Evolutionary conservation across 1,139 yeast species (phyloP).

Genomic region (Tardiomyces blankii): DNA sequence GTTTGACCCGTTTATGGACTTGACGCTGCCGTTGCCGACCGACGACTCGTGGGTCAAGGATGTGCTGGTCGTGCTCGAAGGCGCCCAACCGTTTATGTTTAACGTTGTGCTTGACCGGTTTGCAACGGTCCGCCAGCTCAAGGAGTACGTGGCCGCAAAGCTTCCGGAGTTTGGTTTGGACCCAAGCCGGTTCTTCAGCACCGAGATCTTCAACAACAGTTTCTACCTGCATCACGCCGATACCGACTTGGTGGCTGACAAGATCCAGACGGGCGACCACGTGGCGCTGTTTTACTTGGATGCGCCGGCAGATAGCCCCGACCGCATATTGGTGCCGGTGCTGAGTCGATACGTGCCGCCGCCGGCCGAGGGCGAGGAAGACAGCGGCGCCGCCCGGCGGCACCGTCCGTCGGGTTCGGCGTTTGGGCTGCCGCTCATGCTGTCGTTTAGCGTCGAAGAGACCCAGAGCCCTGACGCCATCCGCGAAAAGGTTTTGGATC

Average conservation of each 20-base stretch:
- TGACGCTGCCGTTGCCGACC: conserved; percentile 82
- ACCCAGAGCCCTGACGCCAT: background rate
- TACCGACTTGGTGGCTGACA: conserved; percentile 51
- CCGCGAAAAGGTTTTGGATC: background rate
- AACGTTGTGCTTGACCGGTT: conserved; percentile 58
- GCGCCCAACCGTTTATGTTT: conserved; percentile 32
- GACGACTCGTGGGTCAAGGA: conserved; percentile 63
- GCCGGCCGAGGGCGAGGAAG: background rate
- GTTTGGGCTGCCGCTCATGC: conserved; percentile 1
- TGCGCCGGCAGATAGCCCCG: conserved; percentile 1
- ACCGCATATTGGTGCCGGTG: background rate
- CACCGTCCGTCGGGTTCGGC: conserved; percentile 3
- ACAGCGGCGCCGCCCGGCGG: conserved; percentile 29
- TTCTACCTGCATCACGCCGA: conserved; percentile 65
- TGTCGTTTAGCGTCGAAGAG: background rate
- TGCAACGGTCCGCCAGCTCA: conserved; percentile 54
- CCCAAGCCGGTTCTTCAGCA: conserved; percentile 38
- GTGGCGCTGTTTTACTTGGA: conserved; percentile 57
- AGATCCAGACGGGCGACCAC: conserved; percentile 53
- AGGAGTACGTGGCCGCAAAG: conserved; percentile 42
- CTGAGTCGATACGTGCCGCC: background rate
- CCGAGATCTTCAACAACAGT: conserved; percentile 60
- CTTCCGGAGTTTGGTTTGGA: conserved; percentile 34
- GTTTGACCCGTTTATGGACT: conserved; percentile 88
- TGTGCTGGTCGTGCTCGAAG: conserved; percentile 50